Evolutionary conservation across 2,329 filamentous ascomycete species (phyloP).

Genomic region (Epichloe sp.): DNA sequence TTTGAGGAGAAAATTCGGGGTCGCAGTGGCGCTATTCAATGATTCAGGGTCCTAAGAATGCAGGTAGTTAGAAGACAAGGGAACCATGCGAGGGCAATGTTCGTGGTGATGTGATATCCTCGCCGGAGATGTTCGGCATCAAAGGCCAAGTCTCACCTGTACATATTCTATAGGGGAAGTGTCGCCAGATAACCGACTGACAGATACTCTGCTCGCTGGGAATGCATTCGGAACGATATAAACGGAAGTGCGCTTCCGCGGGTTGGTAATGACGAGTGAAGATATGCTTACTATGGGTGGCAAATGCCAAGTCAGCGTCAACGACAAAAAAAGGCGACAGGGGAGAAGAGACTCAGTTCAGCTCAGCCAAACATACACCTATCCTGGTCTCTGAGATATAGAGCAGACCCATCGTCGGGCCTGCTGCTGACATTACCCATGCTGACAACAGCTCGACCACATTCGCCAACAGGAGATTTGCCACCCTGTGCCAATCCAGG

Average conservation of each 20-base stretch:
- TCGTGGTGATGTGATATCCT: not conserved
- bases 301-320: slow-evolving; percentile 3
- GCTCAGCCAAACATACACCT: slow-evolving; percentile 50
- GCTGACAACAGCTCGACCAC: slow-evolving; percentile 21
- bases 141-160: slow-evolving; percentile 47
- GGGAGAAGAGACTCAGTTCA: slow-evolving; percentile 8
- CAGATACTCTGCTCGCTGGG: slow-evolving; percentile 66
- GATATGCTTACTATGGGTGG: slow-evolving; percentile 63
- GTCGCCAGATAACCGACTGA: slow-evolving; percentile 60
- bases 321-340: not conserved
- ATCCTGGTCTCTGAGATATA: slow-evolving; percentile 85
- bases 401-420: slow-evolving; percentile 64
- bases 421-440: slow-evolving; percentile 93
- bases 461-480: slow-evolving; percentile 5
- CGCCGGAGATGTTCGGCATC: not conserved
- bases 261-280: slow-evolving; percentile 68
- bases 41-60: slow-evolving; percentile 60
- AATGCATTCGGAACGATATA: slow-evolving; percentile 75
- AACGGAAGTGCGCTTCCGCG: slow-evolving; percentile 62
- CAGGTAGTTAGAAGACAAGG: slow-evolving; percentile 3
- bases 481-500: not conserved
- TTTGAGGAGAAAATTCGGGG: slow-evolving; percentile 72
- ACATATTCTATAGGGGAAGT: slow-evolving; percentile 78
- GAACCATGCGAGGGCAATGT: not conserved
- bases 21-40: slow-evolving; percentile 26